Base-by-base conservation (phyloP, 225 moss, liverwort and hornwort genomes). In the Asterella californica region DNA sequence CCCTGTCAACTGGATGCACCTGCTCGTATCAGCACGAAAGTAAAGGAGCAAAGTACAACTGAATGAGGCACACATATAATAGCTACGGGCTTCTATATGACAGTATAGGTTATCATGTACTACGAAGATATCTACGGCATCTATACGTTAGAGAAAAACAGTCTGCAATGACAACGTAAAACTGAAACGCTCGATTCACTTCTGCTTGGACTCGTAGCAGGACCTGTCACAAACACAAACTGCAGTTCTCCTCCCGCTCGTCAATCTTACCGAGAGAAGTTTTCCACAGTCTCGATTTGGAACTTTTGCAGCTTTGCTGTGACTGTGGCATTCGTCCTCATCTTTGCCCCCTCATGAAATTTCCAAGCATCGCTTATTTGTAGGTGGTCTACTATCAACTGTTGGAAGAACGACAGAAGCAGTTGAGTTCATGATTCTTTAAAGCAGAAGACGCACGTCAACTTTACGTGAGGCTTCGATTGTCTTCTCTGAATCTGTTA, bases 271-370 rank as follows among this genome's bases (percentile, higher is more conserved):
- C 82, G 72, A 0, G 57, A 19, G 19, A 37, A 65, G 21, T 67
- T 53, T 62, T 78, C 84, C 33, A 82, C 76, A 2, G 79, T 62
- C 21, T 91, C 95, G 15, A 95, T 76, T 15, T 83, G 83, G 74
- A 93, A 92, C 81, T 93, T 89, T 63, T 93, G 95, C 95, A 14
- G 89, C 83, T 50, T 87, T 87, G 85, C 93, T 93, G 80, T 96
- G 95, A 17, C 83, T 70, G 79, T 96, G 95, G 21, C 65, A 52
- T 32, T 78, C 84, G 0, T 49, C 70, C 4, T 8, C 54, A 19
- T 78, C 61, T 27, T 82, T 74, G 6, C n/a, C 88, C 88, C 55
- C 76, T 78, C 88, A 88, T 88, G 59, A 84, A 62, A 49, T 76
- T 82, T 5, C 82, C 82, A n/a, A 9, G 74, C 89, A 42, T 94